These are phyloP conservation scores for Plasmopara halstedii DNA, from an alignment of 352 stramenopile species.

Conservation along the genomic window DNA sequence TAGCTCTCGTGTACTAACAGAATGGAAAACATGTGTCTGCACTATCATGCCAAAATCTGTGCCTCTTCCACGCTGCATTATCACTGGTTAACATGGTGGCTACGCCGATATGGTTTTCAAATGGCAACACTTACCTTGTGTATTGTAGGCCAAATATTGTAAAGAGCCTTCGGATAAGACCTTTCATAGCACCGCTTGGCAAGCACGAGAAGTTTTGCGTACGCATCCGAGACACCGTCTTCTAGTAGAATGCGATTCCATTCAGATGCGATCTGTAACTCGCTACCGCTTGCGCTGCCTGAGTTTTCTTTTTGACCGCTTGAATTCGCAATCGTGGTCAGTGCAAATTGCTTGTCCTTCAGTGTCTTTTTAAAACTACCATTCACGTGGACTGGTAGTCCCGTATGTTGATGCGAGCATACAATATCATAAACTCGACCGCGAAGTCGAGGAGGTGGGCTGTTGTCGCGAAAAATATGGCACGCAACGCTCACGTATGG, in stretches of 20 bases:
- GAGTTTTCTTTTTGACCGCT: slow-evolving; percentile 3
- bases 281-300: slow-evolving; percentile 29
- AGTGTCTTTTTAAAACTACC: slow-evolving; percentile 66
- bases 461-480: slow-evolving; percentile 46
- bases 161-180: slow-evolving; percentile 41
- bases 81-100: neutral
- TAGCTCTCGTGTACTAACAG: slow-evolving; percentile 36
- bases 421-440: slow-evolving; percentile 61
- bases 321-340: slow-evolving; percentile 14
- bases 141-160: slow-evolving; percentile 53
- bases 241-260: slow-evolving; percentile 72
- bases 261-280: slow-evolving; percentile 42
- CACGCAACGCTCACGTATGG: slow-evolving; percentile 63
- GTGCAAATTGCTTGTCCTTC: slow-evolving; percentile 32
- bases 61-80: slow-evolving; percentile 6
- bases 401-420: slow-evolving; percentile 34
- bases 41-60: slow-evolving; percentile 35
- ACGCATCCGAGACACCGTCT: slow-evolving; percentile 53
- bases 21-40: slow-evolving; percentile 37
- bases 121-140: slow-evolving; percentile 20
- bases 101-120: neutral
- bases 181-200: slow-evolving; percentile 37
- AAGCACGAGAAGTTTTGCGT: slow-evolving; percentile 50
- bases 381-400: slow-evolving; percentile 65
- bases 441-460: slow-evolving; percentile 25